These are phyloP conservation scores for Mycena rebaudengoi DNA, from an alignment of 768 basidiomycete genomes.

Conservation along the genomic window DNA sequence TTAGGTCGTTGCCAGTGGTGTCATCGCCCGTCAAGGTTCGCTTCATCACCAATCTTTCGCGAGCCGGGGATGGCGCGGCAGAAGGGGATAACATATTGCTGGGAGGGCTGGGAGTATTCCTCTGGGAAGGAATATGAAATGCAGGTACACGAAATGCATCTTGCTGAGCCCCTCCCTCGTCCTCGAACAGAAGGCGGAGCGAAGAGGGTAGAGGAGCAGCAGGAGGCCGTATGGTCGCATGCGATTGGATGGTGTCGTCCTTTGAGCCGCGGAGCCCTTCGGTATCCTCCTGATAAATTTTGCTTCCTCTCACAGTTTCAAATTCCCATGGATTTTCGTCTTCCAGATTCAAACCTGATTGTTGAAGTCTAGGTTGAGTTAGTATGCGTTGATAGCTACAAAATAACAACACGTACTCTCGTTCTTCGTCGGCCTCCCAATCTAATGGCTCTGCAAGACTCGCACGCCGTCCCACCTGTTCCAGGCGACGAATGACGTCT, in stretches of 20 bases:
- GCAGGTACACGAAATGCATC: slow-evolving; percentile 54
- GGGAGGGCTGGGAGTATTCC: slow-evolving; percentile 35
- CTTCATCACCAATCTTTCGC: slow-evolving; percentile 43
- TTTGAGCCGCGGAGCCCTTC: not conserved
- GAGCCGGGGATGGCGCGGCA: slow-evolving; percentile 46
- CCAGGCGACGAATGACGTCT: slow-evolving; percentile 83
- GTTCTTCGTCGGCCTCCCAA: slow-evolving; percentile 77
- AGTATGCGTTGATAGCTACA: not conserved
- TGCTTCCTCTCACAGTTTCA: slow-evolving; percentile 67
- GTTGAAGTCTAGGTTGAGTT: slow-evolving; percentile 26
- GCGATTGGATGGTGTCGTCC: slow-evolving; percentile 5
- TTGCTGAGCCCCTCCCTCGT: slow-evolving; percentile 46
- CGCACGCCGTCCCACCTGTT: slow-evolving; percentile 78
- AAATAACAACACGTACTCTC: slow-evolving; percentile 47
- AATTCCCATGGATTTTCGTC: slow-evolving; percentile 74
- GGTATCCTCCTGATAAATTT: slow-evolving; percentile 1
- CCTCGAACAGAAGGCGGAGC: slow-evolving; percentile 81
- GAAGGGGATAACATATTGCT: slow-evolving; percentile 23
- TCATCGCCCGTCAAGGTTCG: slow-evolving; percentile 40
- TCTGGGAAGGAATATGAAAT: slow-evolving; percentile 37
- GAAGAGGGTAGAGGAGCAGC: slow-evolving; percentile 68
- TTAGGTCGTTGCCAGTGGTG: slow-evolving; percentile 46
- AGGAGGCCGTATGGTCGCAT: slow-evolving; percentile 37
- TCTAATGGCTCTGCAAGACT: slow-evolving; percentile 77
- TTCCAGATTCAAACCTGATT: slow-evolving; percentile 32